These are phyloP conservation scores for Paramecium primaurelia DNA, from an alignment of 73 alveolate species.

Conservation along the genomic window DNA sequence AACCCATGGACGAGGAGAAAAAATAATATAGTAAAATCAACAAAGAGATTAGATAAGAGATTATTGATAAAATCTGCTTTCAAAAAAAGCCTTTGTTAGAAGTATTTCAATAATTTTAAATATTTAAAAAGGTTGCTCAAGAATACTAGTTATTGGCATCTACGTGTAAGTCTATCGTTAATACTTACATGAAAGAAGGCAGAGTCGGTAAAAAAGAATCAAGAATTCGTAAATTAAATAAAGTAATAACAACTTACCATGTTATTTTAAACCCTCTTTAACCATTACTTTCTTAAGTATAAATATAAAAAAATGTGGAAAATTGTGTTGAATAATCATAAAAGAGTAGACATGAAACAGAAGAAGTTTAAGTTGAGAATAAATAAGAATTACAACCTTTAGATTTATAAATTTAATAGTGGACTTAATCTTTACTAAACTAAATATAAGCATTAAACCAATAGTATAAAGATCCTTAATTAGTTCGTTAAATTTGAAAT, in stretches of 20 bases:
- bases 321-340: conserved; percentile 1
- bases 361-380: neutral
- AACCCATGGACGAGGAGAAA: conserved; percentile 38
- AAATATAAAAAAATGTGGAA: neutral
- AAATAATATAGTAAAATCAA: conserved; percentile 24
- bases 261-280: neutral
- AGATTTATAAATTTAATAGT: neutral
- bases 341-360: neutral
- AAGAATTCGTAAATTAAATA: conserved; percentile 25
- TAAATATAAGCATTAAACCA: neutral
- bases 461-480: neutral
- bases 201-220: conserved; percentile 45
- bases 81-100: neutral
- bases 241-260: conserved; percentile 2
- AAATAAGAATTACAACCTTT: neutral
- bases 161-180: conserved; percentile 43
- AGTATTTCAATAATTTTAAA: neutral
- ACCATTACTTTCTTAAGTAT: neutral
- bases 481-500: neutral
- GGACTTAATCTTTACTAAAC: neutral
- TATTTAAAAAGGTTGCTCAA: neutral
- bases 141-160: conserved; percentile 13
- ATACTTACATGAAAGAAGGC: conserved; percentile 48
- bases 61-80: neutral
- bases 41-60: conserved; percentile 11